Conservation (phyloP, 352 stramenopile genomes). For the Phytopythium oedochilum region DNA sequence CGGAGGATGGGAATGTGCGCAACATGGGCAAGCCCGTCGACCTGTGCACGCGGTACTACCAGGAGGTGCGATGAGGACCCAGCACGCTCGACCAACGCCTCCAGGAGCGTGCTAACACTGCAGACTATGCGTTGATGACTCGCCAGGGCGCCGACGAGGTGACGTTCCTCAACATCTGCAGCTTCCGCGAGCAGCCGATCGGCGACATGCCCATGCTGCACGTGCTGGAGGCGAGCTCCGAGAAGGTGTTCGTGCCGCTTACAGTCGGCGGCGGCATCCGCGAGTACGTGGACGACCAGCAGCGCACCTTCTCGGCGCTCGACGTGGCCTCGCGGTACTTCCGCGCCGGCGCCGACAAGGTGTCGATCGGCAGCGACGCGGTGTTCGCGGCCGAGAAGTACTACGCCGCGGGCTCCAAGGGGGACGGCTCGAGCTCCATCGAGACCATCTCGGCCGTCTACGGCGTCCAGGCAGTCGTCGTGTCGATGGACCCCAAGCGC, state of each 20-base stretch:
- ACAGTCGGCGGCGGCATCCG: slow-evolving; percentile 98
- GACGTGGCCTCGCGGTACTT: slow-evolving; percentile 97
- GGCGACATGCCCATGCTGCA: slow-evolving; percentile 96
- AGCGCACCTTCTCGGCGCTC: slow-evolving; percentile 87
- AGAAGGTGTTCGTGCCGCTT: slow-evolving; percentile 96
- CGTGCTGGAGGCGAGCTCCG: slow-evolving; percentile 93
- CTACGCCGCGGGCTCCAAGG: slow-evolving; percentile 68
- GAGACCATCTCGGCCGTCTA: slow-evolving; percentile 96
- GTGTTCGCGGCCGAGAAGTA: slow-evolving; percentile 92
- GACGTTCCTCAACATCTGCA: slow-evolving; percentile 99
- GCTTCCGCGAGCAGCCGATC: slow-evolving; percentile 95
- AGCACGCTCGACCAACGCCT: neutral
- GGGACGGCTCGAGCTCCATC: slow-evolving; percentile 87
- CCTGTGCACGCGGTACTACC: slow-evolving; percentile 94
- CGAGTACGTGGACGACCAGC: slow-evolving; percentile 91
- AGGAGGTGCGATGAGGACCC: slow-evolving; percentile 47
- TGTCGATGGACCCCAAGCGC: slow-evolving; percentile 95
- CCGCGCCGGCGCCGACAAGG: slow-evolving; percentile 97
- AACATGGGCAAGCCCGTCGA: slow-evolving; percentile 98
- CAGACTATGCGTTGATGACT: too few species aligned
- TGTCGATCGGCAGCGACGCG: slow-evolving; percentile 96
- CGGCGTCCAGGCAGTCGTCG: slow-evolving; percentile 96
- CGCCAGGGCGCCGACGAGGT: slow-evolving; percentile 92
- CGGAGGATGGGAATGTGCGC: slow-evolving; percentile 84
- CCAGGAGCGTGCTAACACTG: too few species aligned